Percentiles rank a stretch among this genome's conserved stretches.
Conservation (phyloP, 1,284 basidiomycete genomes). For the Schizophyllum commune region DNA sequence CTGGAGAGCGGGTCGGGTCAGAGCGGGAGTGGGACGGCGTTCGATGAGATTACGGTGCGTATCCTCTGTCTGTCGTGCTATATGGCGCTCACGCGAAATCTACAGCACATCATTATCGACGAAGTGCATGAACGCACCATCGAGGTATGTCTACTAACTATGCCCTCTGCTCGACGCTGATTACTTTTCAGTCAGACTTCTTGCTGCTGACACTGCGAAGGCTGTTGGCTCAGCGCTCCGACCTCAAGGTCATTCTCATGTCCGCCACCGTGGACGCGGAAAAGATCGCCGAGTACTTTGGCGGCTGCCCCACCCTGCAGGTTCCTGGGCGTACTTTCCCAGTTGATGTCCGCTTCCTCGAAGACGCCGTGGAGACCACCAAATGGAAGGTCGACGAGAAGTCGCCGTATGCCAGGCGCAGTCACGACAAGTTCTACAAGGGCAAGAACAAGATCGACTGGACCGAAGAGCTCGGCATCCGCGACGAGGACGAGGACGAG, state of each 20-base stretch:
- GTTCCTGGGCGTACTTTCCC: conserved; percentile 98
- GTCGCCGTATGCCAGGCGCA: conserved; percentile 77
- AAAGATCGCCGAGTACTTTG: conserved; percentile 92
- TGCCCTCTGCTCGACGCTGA: conserved; percentile 72
- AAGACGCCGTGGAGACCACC: conserved; percentile 87
- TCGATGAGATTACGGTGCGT: conserved; percentile 88
- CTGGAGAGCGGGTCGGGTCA: conserved; percentile 73
- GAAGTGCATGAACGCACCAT: conserved; percentile 45
- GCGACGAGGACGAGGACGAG: conserved; percentile 72
- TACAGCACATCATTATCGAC: conserved; percentile 80
- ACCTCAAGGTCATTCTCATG: conserved; percentile 96
- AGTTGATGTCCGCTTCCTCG: conserved; percentile 82
- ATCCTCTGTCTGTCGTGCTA: conserved; percentile 2
- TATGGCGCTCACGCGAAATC: conserved; percentile 2
- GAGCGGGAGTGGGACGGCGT: conserved; percentile 65
- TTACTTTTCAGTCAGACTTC: conserved; percentile 98
- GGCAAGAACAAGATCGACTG: conserved; percentile 62
- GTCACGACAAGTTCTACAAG: conserved; percentile 66
- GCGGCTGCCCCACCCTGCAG: conserved; percentile 79
- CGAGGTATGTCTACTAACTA: background rate
- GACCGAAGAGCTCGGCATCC: conserved; percentile 58
- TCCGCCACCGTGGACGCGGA: conserved; percentile 95
- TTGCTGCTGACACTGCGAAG: conserved; percentile 92
- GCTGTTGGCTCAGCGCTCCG: conserved; percentile 70
- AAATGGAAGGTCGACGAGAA: conserved; percentile 81